Conservation (phyloP, 352 stramenopile genomes). For the Phytophthora sansomeana region DNA sequence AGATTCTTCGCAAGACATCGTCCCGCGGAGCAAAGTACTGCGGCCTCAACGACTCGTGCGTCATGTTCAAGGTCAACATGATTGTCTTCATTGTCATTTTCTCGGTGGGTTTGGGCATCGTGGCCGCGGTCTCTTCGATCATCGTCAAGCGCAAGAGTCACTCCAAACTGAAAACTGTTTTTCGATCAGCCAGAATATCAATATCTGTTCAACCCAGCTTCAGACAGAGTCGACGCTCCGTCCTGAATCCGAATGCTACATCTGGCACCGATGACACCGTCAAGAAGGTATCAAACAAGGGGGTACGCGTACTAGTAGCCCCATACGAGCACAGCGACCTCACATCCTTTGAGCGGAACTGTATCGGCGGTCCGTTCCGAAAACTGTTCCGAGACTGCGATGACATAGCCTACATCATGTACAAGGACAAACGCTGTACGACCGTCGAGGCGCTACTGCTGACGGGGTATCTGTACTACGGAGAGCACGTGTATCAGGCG, state of each 20-base stretch:
- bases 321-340: constrained; percentile 1
- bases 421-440: constrained; percentile 30
- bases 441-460: constrained; percentile 35
- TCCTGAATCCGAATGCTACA: not conserved
- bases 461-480: constrained; percentile 39
- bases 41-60: constrained; percentile 39
- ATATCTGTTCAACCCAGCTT: not conserved
- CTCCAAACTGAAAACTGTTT: constrained; percentile 25
- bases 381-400: constrained; percentile 35
- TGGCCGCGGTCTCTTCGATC: constrained; percentile 19
- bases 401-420: constrained; percentile 37
- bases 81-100: constrained; percentile 26
- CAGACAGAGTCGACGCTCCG: not conserved
- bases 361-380: constrained; percentile 29
- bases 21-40: constrained; percentile 28
- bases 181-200: constrained; percentile 23
- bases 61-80: constrained; percentile 41
- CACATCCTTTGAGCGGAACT: constrained; percentile 37
- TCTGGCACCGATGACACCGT: not conserved
- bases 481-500: constrained; percentile 40
- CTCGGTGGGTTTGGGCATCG: constrained; percentile 23
- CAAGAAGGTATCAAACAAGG: constrained; percentile 14
- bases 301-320: too few species aligned
- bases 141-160: constrained; percentile 29
- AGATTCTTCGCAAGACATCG: constrained; percentile 36